Evolutionary conservation across 2,329 filamentous ascomycete genomes (phyloP), one percentile per base, ranked within the genome.

Genomic region (Paecilomyces formosus): DNA sequence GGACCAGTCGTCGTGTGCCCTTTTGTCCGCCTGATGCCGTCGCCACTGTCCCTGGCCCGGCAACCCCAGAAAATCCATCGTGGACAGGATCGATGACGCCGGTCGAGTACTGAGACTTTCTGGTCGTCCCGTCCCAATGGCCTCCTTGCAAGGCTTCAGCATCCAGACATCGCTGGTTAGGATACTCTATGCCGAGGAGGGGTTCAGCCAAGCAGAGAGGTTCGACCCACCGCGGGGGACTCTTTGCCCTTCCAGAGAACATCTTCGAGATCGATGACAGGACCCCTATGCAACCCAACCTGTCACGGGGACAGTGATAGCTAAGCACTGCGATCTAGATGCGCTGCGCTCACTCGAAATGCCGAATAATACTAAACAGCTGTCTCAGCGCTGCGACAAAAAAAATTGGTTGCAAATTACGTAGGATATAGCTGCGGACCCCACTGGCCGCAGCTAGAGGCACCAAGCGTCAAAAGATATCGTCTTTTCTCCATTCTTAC

Each of bases 21-120:
- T 55, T 55, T 55, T 39, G 54, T 55, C 54, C 54, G 54, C 31
- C 54, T 45, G 30, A 55, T 21, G 6, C 13, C 50, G 50, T 52
- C 50, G 21, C 50, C 26, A 24, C 50, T 15, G 50, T 18, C 15
- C 50, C 21, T 52, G 18, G 4, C 26, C 50, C 21, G 26, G 22
- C 50, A 24, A 28, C 50, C 50, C 50, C 50, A 28, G 50, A 52
- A 52, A 24, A 52, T 52, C 50, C 50, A 52, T 22, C 39, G n/a
- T 8, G 15, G 9, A 6, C 39, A 18, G 39, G 5, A 18, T 45
- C 39, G 18, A 45, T 45, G 39, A 45, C 39, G 35, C 35, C 13
- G 2, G 15, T 18, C 35, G n/a, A 18, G 39, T 8, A 45, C 15
- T 18, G 18, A 21, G 39, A 45, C n/a, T n/a, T 45, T n/a, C n/a